phyloP scores from a whole-genome alignment of 768 basidiomycete genomes.

The Calocybe indica region DNA sequence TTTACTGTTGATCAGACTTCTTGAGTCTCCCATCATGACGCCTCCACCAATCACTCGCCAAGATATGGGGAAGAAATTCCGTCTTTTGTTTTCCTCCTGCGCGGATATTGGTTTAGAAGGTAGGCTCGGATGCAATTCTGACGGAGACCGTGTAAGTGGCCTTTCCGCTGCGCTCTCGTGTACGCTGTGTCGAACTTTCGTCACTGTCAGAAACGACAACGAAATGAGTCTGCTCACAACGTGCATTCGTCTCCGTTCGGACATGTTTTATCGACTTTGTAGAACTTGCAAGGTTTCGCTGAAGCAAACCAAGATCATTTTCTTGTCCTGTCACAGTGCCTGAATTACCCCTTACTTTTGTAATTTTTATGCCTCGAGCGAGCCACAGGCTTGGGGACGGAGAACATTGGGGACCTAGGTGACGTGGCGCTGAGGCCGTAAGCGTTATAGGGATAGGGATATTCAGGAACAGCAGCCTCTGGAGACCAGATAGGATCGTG shows the following conservation, averaged over 20 bases:
- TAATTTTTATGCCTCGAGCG: slow-evolving; percentile 14
- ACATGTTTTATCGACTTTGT: slow-evolving; percentile 37
- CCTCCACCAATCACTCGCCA: slow-evolving; percentile 81
- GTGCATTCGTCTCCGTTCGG: slow-evolving; percentile 51
- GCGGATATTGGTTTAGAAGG: slow-evolving; percentile 13
- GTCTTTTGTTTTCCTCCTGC: slow-evolving; percentile 33
- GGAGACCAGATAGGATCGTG: no score
- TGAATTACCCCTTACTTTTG: slow-evolving; percentile 27
- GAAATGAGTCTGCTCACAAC: slow-evolving; percentile 37
- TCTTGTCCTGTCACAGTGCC: no score
- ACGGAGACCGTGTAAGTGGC: neutral
- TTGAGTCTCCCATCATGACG: slow-evolving; percentile 51
- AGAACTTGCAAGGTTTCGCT: slow-evolving; percentile 64
- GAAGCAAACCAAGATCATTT: neutral
- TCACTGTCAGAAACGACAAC: slow-evolving; percentile 19
- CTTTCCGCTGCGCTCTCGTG: neutral
- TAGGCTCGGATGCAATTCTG: slow-evolving; percentile 7
- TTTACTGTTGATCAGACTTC: neutral
- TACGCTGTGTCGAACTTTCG: slow-evolving; percentile 20
- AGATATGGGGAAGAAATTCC: slow-evolving; percentile 55
- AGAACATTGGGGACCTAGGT: neutral
- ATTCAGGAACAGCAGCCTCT: neutral
- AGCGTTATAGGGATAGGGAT: slow-evolving; percentile 7
- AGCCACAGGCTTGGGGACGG: slow-evolving; percentile 1
- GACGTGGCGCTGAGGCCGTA: slow-evolving; percentile 5